Conservation (phyloP, 129 eudicot species). For the Heracleum sosnowskyi region DNA sequence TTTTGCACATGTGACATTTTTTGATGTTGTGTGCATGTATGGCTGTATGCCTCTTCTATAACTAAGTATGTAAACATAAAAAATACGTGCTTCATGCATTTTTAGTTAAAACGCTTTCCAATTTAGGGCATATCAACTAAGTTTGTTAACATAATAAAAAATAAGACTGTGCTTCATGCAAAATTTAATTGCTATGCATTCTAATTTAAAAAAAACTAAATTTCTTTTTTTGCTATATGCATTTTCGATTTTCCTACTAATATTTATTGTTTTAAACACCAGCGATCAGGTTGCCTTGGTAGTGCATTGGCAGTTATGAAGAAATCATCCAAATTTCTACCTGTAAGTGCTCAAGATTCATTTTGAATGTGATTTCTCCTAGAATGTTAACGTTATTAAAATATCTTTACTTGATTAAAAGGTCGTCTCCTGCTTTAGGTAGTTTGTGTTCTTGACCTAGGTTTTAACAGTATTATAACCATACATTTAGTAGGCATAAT, state of each 20-base stretch:
- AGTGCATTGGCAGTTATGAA: constrained; percentile 90
- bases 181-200: background rate
- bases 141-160: background rate
- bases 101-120: background rate
- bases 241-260: background rate
- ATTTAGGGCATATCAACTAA: background rate
- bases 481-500: background rate
- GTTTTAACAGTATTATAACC: background rate
- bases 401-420: background rate
- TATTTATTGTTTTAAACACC: constrained; percentile 28
- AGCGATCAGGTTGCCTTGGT: constrained; percentile 94
- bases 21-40: background rate
- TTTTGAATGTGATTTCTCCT: background rate
- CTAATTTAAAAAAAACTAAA: background rate
- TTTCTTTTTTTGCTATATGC: background rate
- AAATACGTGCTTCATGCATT: background rate
- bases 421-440: background rate
- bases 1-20: background rate
- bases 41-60: background rate
- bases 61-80: background rate
- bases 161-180: background rate
- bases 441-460: constrained; percentile 8
- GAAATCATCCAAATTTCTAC: constrained; percentile 83
- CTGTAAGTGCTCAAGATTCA: constrained; percentile 45
- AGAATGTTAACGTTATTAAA: background rate